Base-by-base conservation (phyloP, 2,329 filamentous ascomycete species). In the Fusarium sublunatum region DNA sequence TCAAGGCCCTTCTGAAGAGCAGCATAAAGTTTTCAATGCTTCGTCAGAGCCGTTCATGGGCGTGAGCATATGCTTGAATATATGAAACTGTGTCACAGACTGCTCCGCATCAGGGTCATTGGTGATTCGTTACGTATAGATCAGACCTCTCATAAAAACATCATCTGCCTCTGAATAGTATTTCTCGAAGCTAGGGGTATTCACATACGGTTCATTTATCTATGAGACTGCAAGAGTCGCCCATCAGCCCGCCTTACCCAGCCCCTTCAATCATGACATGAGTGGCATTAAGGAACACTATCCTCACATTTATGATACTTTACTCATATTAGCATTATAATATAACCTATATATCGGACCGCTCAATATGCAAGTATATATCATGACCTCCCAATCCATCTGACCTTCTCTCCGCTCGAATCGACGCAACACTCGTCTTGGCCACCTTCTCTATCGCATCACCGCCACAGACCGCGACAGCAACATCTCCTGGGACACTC, bases 391-490 rank as follows among this genome's bases (percentile, higher is more conserved):
- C 53, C 8, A 60, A 24, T 12, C 56, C 65, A 13, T 67, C 62
- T 3, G 19, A 41, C 8, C 36, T 56, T 3, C 58, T 44, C 13
- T 64, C 56, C 7, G 50, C 54, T 32, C 53, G 48, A 6, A 71
- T 32, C 2, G 47, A 31, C 1, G 59, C 60, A 35, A 71, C 63
- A 10, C 52, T 49, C 26, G 41, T 59, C 61, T 61, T 55, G 2
- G 67, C 69, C 2, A 46, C 58, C 40, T 42, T 61, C 26, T 71
- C 69, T 5, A 71, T 60, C 7, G 61, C 54, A 13, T 48, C 61
- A 0, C 67, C 69, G 3, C 67, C 69, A 36, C 69, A 71, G 9
- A 71, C 67, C 3, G 69, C 69, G 6, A 71, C 57, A 3, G 41
- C 67, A 8, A 70, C 51, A 26, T 52, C 61, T 0, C 69, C 69